Base-by-base conservation (phyloP, 2,329 filamentous ascomycete species). In the Mycosphaerelloides madeirae region DNA sequence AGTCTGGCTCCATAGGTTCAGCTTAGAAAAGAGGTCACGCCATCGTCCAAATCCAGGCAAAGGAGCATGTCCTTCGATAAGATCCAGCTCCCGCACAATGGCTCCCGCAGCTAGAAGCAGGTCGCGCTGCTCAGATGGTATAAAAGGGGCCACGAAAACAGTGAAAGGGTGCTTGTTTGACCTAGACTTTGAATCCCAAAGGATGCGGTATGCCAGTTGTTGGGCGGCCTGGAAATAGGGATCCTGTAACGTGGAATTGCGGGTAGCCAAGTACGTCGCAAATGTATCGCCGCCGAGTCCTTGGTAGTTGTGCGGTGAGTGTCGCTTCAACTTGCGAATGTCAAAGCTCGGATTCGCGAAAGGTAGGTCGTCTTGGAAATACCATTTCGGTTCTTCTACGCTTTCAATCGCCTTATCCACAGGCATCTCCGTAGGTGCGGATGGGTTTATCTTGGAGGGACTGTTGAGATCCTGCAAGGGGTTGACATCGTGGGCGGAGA, bases 1-100 rank as follows among this genome's bases (percentile, higher is more conserved):
- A 2, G 80, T 83, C 67, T 89, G 85, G 54, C 83, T 85, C 91
- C 91, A 97, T 18, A 97, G 75, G 55, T 87, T 83, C 67, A 97
- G 88, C 72, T 97, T 97, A 55, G 91, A 96, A 62, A 96, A 96
- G 49, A 55, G 39, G 22, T 55, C 53, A 19, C 37, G 43, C 50
- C 49, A 52, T 31, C 49, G 45, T 6, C 37, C 43, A 25, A 51
- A 53, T 6, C 45, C 47, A 9, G 45, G 29, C 31, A 44, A 43
- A 9, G 45, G 45, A 0, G 53, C 47, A 28, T 55, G 49, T 28
- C 47, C 53, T 11, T 47, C 41, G 5, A 55, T 41, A 19, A 53
- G 38, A 9, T 53, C 50, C 28, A 55, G 40, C 37, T 55, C 53
- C 3, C 45, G 44, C 15, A 55, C 53, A 18, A 52, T 44, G 2